These are phyloP conservation scores for Escallonia rubra DNA, from an alignment of 129 eudicot genomes.

Conservation along the genomic window DNA sequence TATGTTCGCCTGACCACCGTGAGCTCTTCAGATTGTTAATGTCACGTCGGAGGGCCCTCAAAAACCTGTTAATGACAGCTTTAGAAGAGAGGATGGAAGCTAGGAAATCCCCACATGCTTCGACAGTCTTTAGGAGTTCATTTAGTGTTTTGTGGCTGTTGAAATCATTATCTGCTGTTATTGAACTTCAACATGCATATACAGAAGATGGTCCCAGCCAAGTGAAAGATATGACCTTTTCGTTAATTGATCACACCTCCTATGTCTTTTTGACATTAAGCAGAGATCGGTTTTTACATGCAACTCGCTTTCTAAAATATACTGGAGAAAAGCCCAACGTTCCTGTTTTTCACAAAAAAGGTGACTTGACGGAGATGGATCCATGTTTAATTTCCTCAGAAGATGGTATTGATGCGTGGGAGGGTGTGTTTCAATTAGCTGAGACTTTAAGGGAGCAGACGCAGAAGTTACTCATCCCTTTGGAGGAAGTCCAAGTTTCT, in stretches of 20 bases:
- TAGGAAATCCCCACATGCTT: constrained; percentile 23
- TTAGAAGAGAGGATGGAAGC: constrained; percentile 41
- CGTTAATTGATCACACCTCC: constrained; percentile 77
- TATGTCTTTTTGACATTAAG: constrained; percentile 44
- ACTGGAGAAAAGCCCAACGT: constrained; percentile 18
- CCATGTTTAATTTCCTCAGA: constrained; percentile 12
- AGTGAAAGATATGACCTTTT: constrained; percentile 32
- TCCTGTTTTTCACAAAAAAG: constrained; percentile 17
- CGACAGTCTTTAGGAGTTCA: constrained; percentile 29
- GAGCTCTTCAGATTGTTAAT: constrained; percentile 49
- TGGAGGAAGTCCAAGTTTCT: constrained; percentile 14
- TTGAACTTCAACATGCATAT: constrained; percentile 25
- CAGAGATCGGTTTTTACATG: constrained; percentile 46
- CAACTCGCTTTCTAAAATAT: constrained; percentile 27
- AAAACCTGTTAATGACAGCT: constrained; percentile 39
- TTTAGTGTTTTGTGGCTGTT: constrained; percentile 59
- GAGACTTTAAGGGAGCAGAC: constrained; percentile 43
- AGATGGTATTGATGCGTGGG: constrained; percentile 18
- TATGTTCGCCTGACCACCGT: constrained; percentile 14
- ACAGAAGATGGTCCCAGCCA: constrained; percentile 28
- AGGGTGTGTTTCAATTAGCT: constrained; percentile 25
- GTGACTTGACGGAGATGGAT: constrained; percentile 1
- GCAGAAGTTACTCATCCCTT: constrained; percentile 9
- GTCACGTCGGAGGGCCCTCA: constrained; percentile 68
- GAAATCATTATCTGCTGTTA: constrained; percentile 50